Evolutionary conservation across 139 green algal species (phyloP).

Genomic region (Chara braunii): DNA sequence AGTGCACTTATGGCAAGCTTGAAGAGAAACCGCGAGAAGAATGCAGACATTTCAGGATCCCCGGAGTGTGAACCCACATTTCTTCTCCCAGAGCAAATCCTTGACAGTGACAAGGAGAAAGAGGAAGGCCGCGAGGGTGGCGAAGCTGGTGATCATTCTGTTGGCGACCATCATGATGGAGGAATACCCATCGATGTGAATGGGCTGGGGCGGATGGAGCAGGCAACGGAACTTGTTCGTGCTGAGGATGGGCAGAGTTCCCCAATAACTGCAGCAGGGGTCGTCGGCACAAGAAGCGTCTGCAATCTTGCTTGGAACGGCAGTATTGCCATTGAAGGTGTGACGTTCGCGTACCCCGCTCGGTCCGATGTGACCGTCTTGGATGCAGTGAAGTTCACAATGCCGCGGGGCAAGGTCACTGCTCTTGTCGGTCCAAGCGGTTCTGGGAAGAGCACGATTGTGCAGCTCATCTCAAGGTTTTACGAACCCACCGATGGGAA

Average conservation of each 20-base stretch:
- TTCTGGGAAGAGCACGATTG: slow-evolving; percentile 82
- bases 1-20: neutral
- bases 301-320: slow-evolving; percentile 31
- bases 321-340: slow-evolving; percentile 20
- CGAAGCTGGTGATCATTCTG: neutral
- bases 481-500: slow-evolving; percentile 70
- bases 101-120: neutral
- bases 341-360: slow-evolving; percentile 17
- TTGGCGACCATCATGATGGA: too few species aligned
- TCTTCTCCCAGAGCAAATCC: too few species aligned
- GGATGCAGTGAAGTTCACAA: slow-evolving; percentile 2
- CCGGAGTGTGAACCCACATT: neutral
- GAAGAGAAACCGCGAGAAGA: neutral
- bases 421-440: slow-evolving; percentile 81
- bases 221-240: too few species aligned
- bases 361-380: slow-evolving; percentile 4
- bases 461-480: slow-evolving; percentile 78
- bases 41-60: slow-evolving; percentile 5
- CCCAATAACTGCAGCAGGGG: too few species aligned
- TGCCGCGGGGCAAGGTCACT: slow-evolving; percentile 65
- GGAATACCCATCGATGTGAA: too few species aligned
- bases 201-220: too few species aligned
- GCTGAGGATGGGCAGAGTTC: too few species aligned
- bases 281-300: slow-evolving; percentile 5
- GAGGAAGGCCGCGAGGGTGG: neutral